Conservation (phyloP, 176 grass and related monocot genomes). For the Elaeis guineensis region DNA sequence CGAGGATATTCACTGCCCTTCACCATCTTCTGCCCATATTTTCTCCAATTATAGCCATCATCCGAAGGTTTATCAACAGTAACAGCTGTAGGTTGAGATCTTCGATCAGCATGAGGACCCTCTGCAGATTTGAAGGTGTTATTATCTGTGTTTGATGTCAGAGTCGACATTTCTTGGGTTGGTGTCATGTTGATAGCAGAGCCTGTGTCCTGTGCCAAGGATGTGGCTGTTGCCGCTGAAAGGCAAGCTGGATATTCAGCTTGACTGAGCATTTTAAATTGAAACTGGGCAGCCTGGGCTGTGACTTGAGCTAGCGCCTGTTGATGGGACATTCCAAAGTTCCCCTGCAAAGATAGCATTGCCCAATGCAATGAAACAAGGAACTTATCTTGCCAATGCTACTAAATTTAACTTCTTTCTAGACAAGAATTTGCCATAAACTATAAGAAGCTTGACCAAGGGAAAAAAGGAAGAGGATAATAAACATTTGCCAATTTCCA, state of each 20-base stretch:
- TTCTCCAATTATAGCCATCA: conserved; percentile 74
- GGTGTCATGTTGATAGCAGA: conserved; percentile 21
- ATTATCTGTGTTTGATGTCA: conserved; percentile 32
- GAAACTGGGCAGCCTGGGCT: conserved; percentile 60
- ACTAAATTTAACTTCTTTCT: too few species aligned
- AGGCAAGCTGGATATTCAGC: conserved; percentile 48
- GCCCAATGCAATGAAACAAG: too few species aligned
- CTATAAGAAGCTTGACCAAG: too few species aligned
- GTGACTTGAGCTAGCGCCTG: conserved; percentile 62
- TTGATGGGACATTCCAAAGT: conserved; percentile 62
- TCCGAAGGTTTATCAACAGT: conserved; percentile 71
- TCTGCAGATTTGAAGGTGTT: conserved; percentile 35
- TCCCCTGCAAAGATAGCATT: conserved; percentile 35
- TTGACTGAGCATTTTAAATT: conserved; percentile 49
- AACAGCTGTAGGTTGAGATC: conserved; percentile 41
- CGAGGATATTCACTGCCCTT: conserved; percentile 63
- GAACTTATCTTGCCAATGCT: too few species aligned
- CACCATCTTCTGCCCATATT: conserved; percentile 77
- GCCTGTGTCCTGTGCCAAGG: conserved; percentile 27
- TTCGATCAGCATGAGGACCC: conserved; percentile 21
- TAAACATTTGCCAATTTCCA: too few species aligned
- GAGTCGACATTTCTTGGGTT: conserved; percentile 20
- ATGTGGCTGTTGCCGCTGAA: conserved; percentile 35
- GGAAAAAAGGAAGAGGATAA: too few species aligned
- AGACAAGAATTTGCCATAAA: too few species aligned